These are phyloP conservation scores for Ilex asprella DNA, from an alignment of 257 asterid species.

Conservation along the genomic window DNA sequence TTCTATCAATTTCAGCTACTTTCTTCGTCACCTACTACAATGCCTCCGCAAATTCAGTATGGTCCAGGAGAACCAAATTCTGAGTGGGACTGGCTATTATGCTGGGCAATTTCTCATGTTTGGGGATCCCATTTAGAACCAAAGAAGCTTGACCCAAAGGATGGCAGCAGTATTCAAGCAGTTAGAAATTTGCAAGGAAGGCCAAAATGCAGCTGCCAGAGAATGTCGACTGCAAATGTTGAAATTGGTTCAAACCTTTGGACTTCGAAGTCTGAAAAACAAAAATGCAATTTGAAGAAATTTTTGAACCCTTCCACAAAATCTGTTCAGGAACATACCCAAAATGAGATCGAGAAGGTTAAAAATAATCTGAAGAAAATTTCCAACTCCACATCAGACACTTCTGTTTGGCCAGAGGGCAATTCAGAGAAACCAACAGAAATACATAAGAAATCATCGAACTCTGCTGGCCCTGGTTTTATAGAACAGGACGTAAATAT, in stretches of 20 bases:
- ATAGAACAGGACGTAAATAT: slow-evolving; percentile 11
- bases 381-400: slow-evolving; percentile 17
- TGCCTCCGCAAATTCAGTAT: slow-evolving; percentile 43
- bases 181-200: slow-evolving; percentile 2
- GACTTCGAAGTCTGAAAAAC: neutral
- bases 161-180: neutral
- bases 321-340: neutral
- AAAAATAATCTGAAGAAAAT: slow-evolving; percentile 27
- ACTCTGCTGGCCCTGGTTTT: slow-evolving; percentile 12
- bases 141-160: slow-evolving; percentile 11
- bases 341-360: slow-evolving; percentile 28
- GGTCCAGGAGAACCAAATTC: slow-evolving; percentile 44
- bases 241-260: slow-evolving; percentile 8
- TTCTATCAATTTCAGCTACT: slow-evolving; percentile 35
- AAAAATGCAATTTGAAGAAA: too few species aligned
- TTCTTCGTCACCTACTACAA: slow-evolving; percentile 26
- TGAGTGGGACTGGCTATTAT: slow-evolving; percentile 48
- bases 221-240: slow-evolving; percentile 14
- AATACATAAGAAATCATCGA: slow-evolving; percentile 17
- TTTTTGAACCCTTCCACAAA: too few species aligned
- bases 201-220: slow-evolving; percentile 21
- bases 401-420: slow-evolving; percentile 14
- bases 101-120: slow-evolving; percentile 48
- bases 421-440: slow-evolving; percentile 18
- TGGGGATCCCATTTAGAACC: slow-evolving; percentile 27